Evolutionary conservation across 2,329 filamentous ascomycete genomes (phyloP), one percentile per base, ranked within the genome.

Genomic region (Phialocephala subalpina): DNA sequence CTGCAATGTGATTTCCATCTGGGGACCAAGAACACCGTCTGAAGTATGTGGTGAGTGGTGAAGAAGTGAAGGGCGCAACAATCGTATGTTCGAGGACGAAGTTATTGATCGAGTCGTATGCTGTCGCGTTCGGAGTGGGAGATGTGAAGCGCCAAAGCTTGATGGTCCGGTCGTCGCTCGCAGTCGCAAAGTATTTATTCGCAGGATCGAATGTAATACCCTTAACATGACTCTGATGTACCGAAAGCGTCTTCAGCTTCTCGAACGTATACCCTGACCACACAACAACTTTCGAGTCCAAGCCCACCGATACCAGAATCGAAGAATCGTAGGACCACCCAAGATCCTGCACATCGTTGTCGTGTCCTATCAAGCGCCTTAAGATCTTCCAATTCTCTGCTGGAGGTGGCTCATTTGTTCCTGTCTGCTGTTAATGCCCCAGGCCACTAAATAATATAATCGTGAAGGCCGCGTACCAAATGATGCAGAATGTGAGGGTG

Each of bases 181-280:
- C 94, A 0, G 97, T 99, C 18, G 97, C 96, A 79, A 99, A 99
- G 83, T 97, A 99, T 78, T 98, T 99, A 82, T 98, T 98, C 49
- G 96, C 96, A 0, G 96, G 96, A 77, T 99, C 96, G 76, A 99
- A 99, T 0, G 95, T 97, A 74, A 99, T 97, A 68, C 97, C 96
- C 79, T 99, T 99, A 81, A 99, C 96, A 77, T 98, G 97, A 78
- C 94, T 97, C 78, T 97, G 93, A 79, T 99, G 96, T 65, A 94
- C 91, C 1, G 94, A 90, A 5, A 99, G 82, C 2, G 93, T 95
- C 85, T 98, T 98, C 71, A 99, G 86, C 81, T 97, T 98, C 81
- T 99, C 96, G 73, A 99, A 99, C 0, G 94, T 98, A 79, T 97
- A 92, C 0, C 96, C 97, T 1, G 95, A 98, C 96, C 96, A 99